Evolutionary conservation across 108 stramenopile species (phyloP).

Genomic region (Cyclotella baltica): DNA sequence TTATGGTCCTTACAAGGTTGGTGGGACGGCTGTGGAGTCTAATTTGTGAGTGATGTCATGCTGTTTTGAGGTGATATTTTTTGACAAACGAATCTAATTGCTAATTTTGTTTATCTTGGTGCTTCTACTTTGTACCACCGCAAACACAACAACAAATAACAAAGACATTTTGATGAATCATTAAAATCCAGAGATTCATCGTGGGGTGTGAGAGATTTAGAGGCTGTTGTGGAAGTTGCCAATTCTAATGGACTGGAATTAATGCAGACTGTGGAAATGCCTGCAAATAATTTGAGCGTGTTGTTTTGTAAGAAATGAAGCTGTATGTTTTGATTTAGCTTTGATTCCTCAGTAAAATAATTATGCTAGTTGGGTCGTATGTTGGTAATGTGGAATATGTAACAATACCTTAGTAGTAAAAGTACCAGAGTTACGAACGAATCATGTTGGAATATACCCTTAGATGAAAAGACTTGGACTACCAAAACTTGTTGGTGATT

Average conservation of each 20-base stretch:
- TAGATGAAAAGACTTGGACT: no score
- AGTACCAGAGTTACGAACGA: no score
- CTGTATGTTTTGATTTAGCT: no score
- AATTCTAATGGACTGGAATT: slow-evolving; percentile 59
- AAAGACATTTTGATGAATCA: slow-evolving; percentile 72
- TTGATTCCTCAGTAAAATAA: no score
- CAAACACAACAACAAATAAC: background rate
- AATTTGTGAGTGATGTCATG: slow-evolving; percentile 71
- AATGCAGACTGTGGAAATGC: slow-evolving; percentile 78
- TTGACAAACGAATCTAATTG: background rate
- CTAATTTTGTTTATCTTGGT: background rate
- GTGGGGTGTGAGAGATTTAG: slow-evolving; percentile 81
- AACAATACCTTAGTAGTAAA: no score
- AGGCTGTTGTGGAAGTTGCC: slow-evolving; percentile 70
- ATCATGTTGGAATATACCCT: no score
- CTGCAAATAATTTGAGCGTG: slow-evolving; percentile 82
- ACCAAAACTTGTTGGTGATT: no score
- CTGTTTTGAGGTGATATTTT: background rate
- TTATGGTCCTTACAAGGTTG: slow-evolving; percentile 82
- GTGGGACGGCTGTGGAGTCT: slow-evolving; percentile 74
- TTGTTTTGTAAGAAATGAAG: slow-evolving; percentile 59
- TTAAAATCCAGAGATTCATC: slow-evolving; percentile 59
- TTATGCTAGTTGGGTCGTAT: no score
- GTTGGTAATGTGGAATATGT: no score
- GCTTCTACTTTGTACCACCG: no score